A percentile compares a stretch with the other conserved stretches of the same genome.
These are phyloP conservation scores for Luffa aegyptiaca DNA, from an alignment of 306 rosid species.

Conservation along the genomic window DNA sequence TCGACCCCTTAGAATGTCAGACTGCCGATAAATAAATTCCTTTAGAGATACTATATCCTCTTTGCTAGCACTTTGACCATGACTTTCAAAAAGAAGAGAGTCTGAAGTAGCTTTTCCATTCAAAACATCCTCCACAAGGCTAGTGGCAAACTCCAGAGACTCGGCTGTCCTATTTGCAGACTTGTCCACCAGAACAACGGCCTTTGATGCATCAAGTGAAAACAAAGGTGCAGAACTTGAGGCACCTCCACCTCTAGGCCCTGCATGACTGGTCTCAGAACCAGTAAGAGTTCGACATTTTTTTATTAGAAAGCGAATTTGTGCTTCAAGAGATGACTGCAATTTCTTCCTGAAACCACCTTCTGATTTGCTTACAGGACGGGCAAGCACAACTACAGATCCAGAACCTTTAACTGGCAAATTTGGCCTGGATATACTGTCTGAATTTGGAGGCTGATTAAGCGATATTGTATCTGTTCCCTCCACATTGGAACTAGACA, in stretches of 20 bases:
- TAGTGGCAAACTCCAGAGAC: conserved; percentile 66
- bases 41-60: conserved; percentile 65
- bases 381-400: conserved; percentile 81
- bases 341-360: conserved; percentile 74
- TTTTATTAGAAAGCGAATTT: conserved; percentile 73
- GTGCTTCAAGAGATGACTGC: conserved; percentile 79
- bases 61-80: conserved; percentile 50
- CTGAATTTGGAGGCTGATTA: conserved; percentile 45
- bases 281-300: conserved; percentile 63
- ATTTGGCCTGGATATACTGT: conserved; percentile 37
- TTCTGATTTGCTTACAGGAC: conserved; percentile 72
- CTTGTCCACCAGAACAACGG: conserved; percentile 64
- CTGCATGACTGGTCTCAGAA: conserved; percentile 53
- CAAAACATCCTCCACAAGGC: conserved; percentile 68
- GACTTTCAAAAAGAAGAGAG: conserved; percentile 79
- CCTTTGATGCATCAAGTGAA: conserved; percentile 81
- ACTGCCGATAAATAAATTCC: conserved; percentile 79
- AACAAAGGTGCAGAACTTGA: conserved; percentile 54
- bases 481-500: conserved; percentile 41
- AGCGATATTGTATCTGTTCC: conserved; percentile 43
- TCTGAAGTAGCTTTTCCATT: conserved; percentile 76
- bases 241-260: conserved; percentile 46
- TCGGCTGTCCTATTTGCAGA: conserved; percentile 48
- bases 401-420: conserved; percentile 65
- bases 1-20: conserved; percentile 78